Conservation (phyloP, 1,284 basidiomycete genomes). For the Lignosus rhinocerotis region DNA sequence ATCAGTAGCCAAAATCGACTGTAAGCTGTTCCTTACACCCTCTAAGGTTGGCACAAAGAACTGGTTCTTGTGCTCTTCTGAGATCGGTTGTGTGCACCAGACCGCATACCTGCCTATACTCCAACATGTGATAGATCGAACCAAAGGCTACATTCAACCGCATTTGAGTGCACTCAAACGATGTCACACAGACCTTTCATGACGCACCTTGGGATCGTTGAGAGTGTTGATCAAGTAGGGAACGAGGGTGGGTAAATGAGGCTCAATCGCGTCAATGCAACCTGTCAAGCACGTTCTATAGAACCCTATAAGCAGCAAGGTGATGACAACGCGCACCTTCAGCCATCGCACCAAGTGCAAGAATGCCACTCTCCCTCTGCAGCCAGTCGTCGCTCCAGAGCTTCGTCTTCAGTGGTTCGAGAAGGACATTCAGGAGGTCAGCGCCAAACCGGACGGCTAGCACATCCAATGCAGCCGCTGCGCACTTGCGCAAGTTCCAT, state of each 20-base stretch:
- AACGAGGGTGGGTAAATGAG: constrained; percentile 89
- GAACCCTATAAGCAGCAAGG: constrained; percentile 7
- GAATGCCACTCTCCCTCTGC: constrained; percentile 92
- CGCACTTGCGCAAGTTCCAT: constrained; percentile 99
- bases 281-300: constrained; percentile 61
- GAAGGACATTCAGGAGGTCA: constrained; percentile 85
- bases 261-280: constrained; percentile 94
- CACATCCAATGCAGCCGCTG: constrained; percentile 96
- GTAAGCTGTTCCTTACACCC: constrained; percentile 67
- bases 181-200: not conserved
- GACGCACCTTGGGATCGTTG: constrained; percentile 83
- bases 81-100: constrained; percentile 87
- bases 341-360: constrained; percentile 97
- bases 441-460: constrained; percentile 90
- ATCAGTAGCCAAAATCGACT: constrained; percentile 7
- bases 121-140: constrained; percentile 99
- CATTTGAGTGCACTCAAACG: not conserved
- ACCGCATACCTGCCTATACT: constrained; percentile 97
- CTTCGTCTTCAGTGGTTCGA: constrained; percentile 91
- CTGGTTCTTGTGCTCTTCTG: constrained; percentile 82
- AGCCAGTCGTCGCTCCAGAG: constrained; percentile 95
- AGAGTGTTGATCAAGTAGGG: constrained; percentile 92
- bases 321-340: constrained; percentile 65
- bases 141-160: constrained; percentile 69
- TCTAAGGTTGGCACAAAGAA: constrained; percentile 98